phyloP scores from a whole-genome alignment of 768 basidiomycete species.

The Galerina marginata region DNA sequence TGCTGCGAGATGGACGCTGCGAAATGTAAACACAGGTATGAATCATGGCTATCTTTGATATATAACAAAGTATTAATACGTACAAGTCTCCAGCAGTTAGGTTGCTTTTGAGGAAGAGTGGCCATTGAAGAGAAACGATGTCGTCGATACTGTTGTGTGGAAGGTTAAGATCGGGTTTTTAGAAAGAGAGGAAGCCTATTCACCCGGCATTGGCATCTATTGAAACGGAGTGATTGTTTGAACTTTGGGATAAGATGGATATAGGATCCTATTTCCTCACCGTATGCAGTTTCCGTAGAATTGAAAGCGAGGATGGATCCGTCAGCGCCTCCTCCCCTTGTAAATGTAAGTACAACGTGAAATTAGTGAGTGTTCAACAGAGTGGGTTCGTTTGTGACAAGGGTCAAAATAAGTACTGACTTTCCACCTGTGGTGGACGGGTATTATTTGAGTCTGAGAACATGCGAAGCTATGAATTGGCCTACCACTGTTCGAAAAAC shows the following conservation, averaged over 20 bases:
- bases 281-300: conserved; percentile 23
- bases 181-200: background rate
- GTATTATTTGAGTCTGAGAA: background rate
- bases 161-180: background rate
- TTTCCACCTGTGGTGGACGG: conserved; percentile 13
- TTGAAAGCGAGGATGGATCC: conserved; percentile 32
- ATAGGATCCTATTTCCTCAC: background rate
- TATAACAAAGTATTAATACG: background rate
- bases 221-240: background rate
- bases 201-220: conserved; percentile 23
- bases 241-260: too few relatives aligned
- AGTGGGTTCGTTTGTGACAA: too few relatives aligned
- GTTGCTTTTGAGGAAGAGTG: conserved; percentile 17
- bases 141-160: conserved; percentile 14
- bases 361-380: background rate
- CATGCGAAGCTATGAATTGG: background rate
- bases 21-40: background rate
- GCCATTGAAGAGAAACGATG: conserved; percentile 16
- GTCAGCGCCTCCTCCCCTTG: conserved; percentile 32
- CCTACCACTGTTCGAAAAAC: conserved; percentile 22
- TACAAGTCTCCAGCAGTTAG: conserved; percentile 24
- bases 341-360: background rate
- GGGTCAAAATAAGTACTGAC: background rate
- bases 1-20: conserved; percentile 26
- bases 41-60: background rate